Percentiles rank a stretch among this genome's conserved stretches.
Evolutionary conservation across 441 rosid species (phyloP).

Genomic region (Sinapis alba): DNA sequence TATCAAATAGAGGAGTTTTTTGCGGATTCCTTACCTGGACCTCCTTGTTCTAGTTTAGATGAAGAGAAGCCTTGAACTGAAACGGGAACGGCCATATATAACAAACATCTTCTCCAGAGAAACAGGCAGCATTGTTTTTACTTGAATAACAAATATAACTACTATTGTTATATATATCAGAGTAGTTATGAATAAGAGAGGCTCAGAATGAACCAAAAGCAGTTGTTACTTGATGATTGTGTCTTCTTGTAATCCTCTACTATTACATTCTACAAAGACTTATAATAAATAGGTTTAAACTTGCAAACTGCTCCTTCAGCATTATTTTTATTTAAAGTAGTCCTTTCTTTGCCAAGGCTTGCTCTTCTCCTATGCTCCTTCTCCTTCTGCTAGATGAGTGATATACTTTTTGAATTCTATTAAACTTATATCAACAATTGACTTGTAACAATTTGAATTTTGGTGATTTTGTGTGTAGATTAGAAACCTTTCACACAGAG

Average conservation of each 20-base stretch:
- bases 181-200: conserved; percentile 30
- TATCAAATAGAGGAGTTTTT: not conserved
- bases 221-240: not conserved
- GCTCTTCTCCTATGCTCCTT: not conserved
- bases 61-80: conserved; percentile 41
- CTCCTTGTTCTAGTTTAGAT: not conserved
- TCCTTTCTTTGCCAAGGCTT: too few species aligned
- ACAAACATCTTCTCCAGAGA: conserved; percentile 9
- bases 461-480: not conserved
- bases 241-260: not conserved
- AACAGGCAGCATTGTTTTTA: not conserved
- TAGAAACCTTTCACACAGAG: not conserved
- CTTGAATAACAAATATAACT: not conserved
- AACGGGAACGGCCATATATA: not conserved
- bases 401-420: not conserved
- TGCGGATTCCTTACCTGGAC: not conserved
- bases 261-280: not conserved
- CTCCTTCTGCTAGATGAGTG: not conserved
- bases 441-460: not conserved
- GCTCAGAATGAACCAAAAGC: not conserved
- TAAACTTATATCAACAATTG: not conserved
- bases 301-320: not conserved
- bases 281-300: not conserved
- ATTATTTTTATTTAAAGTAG: not conserved
- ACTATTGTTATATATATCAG: conserved; percentile 5